Evolutionary conservation across 1,139 yeast species (phyloP), one percentile per base, ranked within the genome.

Genomic region (Diutina catenulata): DNA sequence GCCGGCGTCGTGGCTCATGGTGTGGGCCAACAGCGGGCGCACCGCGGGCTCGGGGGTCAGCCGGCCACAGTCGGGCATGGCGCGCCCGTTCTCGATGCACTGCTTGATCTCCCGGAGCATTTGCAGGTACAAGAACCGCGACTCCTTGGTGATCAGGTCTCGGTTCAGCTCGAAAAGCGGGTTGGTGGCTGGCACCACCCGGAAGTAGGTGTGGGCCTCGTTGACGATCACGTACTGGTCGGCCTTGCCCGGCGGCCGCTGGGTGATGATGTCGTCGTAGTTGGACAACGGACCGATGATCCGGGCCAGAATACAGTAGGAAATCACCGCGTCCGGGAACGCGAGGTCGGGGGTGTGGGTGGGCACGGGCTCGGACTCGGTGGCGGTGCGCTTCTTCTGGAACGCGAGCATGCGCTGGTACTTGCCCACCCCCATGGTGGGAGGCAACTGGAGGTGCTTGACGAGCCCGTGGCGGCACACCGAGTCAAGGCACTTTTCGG

Each of bases 171-270:
- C 36, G 14, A 53, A 48, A 33, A 53, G 56, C 3, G 57, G 50
- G 4, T 45, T 42, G 1, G 58, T 57, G 9, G 57, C 38, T 57
- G 52, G 38, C 55, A 48, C 43, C 49, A 63, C 38, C 48, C 56
- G 38, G 47, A 56, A 33, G 14, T 51, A 52, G 14, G 47, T 42
- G 33, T 56, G 53, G 28, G 52, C 59, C 40, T 63, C 66, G 37
- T 56, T 59, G 3, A 60, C 60, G 13, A 64, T 59, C 18, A 64
- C 63, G 38, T 58, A 61, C 43, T 64, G 68, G 42, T 64, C 66
- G 9, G 19, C 15, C 4, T 33, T 26, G 3, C 24, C 29, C n/a
- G 15, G 23, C 2, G 21, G n/a, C 40, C 48, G 20, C 42, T 43
- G 38, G 8, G 15, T 18, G 50, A 45, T 15, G 40, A 44, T 33